Evolutionary conservation across 2,329 filamentous ascomycete species (phyloP).

Genomic region (Aspergillus udagawae): DNA sequence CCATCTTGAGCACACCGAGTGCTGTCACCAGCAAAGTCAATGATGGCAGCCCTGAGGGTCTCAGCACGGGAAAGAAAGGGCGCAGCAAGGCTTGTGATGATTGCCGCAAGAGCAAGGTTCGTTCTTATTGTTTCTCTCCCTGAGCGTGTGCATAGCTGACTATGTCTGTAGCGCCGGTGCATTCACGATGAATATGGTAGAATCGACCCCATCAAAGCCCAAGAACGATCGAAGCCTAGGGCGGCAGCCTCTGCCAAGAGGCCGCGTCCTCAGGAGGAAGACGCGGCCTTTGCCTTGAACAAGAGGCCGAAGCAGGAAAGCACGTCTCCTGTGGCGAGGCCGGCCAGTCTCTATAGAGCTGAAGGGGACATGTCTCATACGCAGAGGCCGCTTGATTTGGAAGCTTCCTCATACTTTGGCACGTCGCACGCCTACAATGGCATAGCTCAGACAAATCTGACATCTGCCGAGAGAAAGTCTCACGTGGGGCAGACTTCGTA

Average conservation of each 20-base stretch:
- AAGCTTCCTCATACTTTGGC: constrained; percentile 8
- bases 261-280: constrained; percentile 44
- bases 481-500: constrained; percentile 27
- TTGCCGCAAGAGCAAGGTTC: constrained; percentile 64
- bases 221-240: constrained; percentile 57
- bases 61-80: constrained; percentile 50
- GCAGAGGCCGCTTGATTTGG: constrained; percentile 9
- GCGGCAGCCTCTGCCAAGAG: constrained; percentile 55
- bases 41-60: constrained; percentile 32
- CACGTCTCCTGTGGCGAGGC: constrained; percentile 23
- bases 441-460: constrained; percentile 11
- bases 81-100: constrained; percentile 63
- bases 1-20: constrained; percentile 25
- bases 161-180: constrained; percentile 53
- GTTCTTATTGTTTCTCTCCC: constrained; percentile 18
- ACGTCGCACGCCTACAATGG: constrained; percentile 3
- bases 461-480: constrained; percentile 16
- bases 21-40: constrained; percentile 21
- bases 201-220: constrained; percentile 61
- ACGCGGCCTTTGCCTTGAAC: constrained; percentile 14
- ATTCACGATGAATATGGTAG: constrained; percentile 63
- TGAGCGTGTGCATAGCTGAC: constrained; percentile 16
- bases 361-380: constrained; percentile 13
- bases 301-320: constrained; percentile 36
- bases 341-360: constrained; percentile 16